Evolutionary conservation across 129 eudicot genomes (phyloP).

Genomic region (Logfia minima): DNA sequence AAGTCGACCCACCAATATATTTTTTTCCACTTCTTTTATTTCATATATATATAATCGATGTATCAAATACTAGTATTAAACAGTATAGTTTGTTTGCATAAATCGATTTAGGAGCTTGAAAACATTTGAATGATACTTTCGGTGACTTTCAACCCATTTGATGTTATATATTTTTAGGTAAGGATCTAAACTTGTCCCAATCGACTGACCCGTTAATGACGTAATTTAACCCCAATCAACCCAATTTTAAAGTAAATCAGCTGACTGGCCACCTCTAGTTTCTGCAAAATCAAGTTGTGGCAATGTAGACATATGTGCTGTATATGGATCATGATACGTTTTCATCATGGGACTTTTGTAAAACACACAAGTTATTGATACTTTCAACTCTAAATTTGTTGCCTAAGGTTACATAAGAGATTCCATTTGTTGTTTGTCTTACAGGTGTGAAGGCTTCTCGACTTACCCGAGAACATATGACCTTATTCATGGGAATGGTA

Average conservation of each 20-base stretch:
- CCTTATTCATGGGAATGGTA: slow-evolving; percentile 71
- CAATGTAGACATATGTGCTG: neutral
- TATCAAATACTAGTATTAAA: too few species aligned
- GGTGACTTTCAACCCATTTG: neutral
- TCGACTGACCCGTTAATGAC: neutral
- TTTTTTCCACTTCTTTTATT: too few species aligned
- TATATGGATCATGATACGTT: neutral
- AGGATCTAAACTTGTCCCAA: neutral
- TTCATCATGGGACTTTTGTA: slow-evolving; percentile 7
- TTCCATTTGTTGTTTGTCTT: slow-evolving; percentile 11
- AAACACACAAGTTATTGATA: neutral
- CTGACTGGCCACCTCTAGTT: neutral
- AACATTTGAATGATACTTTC: neutral
- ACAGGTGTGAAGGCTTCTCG: slow-evolving; percentile 96
- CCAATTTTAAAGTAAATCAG: neutral
- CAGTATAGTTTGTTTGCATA: neutral
- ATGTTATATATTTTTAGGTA: neutral
- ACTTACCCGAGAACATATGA: slow-evolving; percentile 98
- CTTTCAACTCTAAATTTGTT: neutral
- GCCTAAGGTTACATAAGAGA: neutral
- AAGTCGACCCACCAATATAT: too few species aligned
- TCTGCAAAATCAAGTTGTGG: neutral
- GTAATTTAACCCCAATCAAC: neutral
- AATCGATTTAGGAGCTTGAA: neutral
- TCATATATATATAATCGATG: too few species aligned